Conservation (phyloP, 139 green algal species). For the Auxenochlorella pyrenoidosa region DNA sequence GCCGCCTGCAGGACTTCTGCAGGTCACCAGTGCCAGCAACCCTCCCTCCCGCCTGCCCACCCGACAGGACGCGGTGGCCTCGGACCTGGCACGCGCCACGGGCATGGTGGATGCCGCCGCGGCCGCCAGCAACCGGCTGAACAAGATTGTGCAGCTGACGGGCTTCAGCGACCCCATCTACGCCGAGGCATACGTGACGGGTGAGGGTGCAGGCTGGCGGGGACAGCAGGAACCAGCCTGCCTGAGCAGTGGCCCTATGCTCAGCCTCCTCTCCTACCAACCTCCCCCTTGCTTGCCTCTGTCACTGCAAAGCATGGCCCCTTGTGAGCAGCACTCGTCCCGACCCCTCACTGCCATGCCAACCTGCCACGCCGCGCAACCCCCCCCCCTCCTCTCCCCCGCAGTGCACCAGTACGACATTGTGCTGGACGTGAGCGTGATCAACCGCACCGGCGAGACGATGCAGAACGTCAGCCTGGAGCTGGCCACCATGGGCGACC, state of each 20-base stretch:
- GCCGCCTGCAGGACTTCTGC: neutral
- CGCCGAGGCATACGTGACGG: conserved; percentile 94
- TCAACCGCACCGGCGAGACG: conserved; percentile 84
- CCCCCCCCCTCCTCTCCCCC: neutral
- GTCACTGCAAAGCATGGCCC: no score
- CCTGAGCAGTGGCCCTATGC: no score
- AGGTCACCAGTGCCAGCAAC: neutral
- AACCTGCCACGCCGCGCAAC: no score
- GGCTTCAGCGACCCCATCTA: conserved; percentile 97
- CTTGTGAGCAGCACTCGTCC: no score
- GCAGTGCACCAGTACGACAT: conserved; percentile 98
- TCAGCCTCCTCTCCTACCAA: no score
- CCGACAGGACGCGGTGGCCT: neutral
- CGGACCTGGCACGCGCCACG: conserved; percentile 42
- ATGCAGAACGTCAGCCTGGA: conserved; percentile 77
- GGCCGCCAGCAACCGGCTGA: conserved; percentile 57
- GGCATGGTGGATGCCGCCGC: conserved; percentile 24
- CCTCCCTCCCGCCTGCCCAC: neutral
- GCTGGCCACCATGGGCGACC: conserved; percentile 98
- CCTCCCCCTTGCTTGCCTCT: no score
- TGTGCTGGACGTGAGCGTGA: conserved; percentile 95
- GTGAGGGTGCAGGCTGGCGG: conserved; percentile 1
- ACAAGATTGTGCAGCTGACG: conserved; percentile 97
- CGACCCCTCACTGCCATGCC: neutral
- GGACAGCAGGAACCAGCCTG: no score